A percentile compares a stretch with the other conserved stretches of the same genome.
phyloP scores from a whole-genome alignment of 2,329 filamentous ascomycete species.

The Cordyceps fumosorosea region DNA sequence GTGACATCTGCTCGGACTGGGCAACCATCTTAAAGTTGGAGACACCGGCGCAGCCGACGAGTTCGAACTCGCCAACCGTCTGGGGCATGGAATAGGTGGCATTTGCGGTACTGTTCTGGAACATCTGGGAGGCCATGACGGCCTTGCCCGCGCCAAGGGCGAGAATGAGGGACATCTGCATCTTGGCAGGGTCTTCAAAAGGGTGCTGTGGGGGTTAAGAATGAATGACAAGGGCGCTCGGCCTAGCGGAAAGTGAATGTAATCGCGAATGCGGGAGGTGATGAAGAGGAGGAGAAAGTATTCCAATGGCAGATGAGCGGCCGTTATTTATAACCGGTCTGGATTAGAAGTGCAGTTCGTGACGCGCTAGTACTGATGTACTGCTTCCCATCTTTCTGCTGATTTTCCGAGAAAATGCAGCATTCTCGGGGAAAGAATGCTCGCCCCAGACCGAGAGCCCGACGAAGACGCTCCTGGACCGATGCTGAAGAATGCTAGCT shows the following conservation, averaged over 20 bases:
- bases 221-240: constrained; percentile 23
- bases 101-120: not conserved
- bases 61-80: constrained; percentile 7
- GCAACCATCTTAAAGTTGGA: constrained; percentile 18
- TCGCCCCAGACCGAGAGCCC: not conserved
- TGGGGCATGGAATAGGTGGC: not conserved
- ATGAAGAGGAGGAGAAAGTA: constrained; percentile 13
- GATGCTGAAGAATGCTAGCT: constrained; percentile 3
- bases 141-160: constrained; percentile 26
- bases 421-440: not conserved
- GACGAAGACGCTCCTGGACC: not conserved
- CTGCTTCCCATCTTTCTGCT: not conserved
- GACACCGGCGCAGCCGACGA: constrained; percentile 25
- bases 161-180: constrained; percentile 26
- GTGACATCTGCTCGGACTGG: constrained; percentile 17
- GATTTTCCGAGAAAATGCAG: not conserved
- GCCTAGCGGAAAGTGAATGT: constrained; percentile 21
- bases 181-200: constrained; percentile 13
- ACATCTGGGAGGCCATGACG: constrained; percentile 20
- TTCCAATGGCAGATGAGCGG: constrained; percentile 16
- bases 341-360: not conserved
- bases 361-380: not conserved
- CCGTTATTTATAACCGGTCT: constrained; percentile 23
- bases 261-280: constrained; percentile 25
- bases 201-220: constrained; percentile 12